Base-by-base conservation (phyloP, 371 early-diverging fungal species). In the Mortierella sp. region DNA sequence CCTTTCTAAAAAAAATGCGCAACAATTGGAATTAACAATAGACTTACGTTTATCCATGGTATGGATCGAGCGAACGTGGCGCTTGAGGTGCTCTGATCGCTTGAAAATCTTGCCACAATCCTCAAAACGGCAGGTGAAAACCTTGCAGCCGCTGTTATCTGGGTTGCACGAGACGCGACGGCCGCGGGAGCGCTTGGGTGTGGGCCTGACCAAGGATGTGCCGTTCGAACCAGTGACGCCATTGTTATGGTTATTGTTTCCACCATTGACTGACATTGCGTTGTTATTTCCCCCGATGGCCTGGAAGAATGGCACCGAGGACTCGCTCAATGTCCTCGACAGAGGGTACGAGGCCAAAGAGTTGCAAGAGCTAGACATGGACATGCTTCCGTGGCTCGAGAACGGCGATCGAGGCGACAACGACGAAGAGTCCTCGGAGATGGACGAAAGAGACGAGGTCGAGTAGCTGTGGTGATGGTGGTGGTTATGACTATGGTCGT, bases 71-170 rank as follows among this genome's bases (percentile, higher is more conserved):
- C 94, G 90, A 68, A 92, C 88, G 86, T 96, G 97, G 35, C 98
- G 88, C 82, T 95, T 95, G 65, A 97, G 89, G 88, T 97, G 97
- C 86, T 97, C 97, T 72, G 91, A 93, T 55, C 97, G 89, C 88
- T 96, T 96, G 87, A 97, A 98, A 41, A 92, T 90, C 74, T 95
- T 92, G 58, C 93, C 93, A 82, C 98, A 98, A 35, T 89, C 90
- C 48, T 87, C 89, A 74, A 90, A 83, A 14, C 84, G 87, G 83
- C 94, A 93, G 4, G 88, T 87, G 80, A 91, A 91, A 63, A 90
- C 87, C 74, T 92, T 91, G 76, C 84, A 70, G 32, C 90, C 89
- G 70, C 86, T 80, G 43, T 81, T 79, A 41, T 89, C 90, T 8
- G 91, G 90, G 46, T 89, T 82, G 79, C 88, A 91, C 21, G 93